A percentile compares a stretch with the other conserved stretches of the same genome.
phyloP scores from a whole-genome alignment of 306 rosid genomes.

The Rosa persica region DNA sequence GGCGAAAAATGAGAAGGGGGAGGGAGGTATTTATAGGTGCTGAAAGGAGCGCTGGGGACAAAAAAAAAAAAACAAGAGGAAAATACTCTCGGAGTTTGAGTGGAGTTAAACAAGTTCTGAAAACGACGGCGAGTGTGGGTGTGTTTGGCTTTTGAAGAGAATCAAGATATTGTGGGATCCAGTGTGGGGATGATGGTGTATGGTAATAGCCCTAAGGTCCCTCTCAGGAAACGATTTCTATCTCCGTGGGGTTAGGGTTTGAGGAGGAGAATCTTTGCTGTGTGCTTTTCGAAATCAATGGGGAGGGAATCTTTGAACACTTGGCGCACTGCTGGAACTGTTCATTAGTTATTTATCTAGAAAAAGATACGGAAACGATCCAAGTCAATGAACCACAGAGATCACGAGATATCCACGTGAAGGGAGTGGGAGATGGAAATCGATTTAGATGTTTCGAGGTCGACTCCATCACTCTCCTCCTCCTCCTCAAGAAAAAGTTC shows the following conservation, averaged over 20 bases:
- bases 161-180: conserved; percentile 79
- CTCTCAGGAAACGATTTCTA: background rate
- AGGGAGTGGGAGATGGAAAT: conserved; percentile 36
- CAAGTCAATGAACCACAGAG: conserved; percentile 35
- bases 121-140: conserved; percentile 24
- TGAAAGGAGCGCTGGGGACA: conserved; percentile 15
- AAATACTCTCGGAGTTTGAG: conserved; percentile 41
- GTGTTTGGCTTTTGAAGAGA: conserved; percentile 62
- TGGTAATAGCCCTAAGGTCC: conserved; percentile 30
- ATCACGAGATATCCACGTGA: conserved; percentile 94
- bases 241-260: background rate
- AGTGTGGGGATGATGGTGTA: conserved; percentile 29
- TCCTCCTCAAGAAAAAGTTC: too few relatives aligned
- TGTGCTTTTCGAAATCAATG: background rate
- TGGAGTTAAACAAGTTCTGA: conserved; percentile 31
- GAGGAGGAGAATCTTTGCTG: background rate
- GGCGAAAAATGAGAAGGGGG: conserved; percentile 29
- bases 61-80: conserved; percentile 54
- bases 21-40: conserved; percentile 49
- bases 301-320: background rate
- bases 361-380: conserved; percentile 3
- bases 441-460: conserved; percentile 8
- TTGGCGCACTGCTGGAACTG: background rate
- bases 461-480: background rate
- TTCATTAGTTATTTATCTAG: background rate